Evolutionary conservation across 2,329 filamentous ascomycete species (phyloP), one percentile per base, ranked within the genome.

Genomic region (Penicillium crustosum): DNA sequence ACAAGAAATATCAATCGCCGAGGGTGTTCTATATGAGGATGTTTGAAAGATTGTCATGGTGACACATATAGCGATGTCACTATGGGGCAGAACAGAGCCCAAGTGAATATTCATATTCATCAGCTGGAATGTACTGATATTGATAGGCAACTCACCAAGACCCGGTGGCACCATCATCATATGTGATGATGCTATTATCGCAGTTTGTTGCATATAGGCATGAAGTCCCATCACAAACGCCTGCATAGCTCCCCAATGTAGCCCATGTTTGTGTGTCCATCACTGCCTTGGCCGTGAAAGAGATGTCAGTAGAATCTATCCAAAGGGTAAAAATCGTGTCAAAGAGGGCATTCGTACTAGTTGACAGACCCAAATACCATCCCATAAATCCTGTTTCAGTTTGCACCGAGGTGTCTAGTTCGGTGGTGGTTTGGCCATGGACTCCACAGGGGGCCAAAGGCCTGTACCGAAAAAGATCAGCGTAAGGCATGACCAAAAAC

Each of bases 1-100:
- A 27, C 51, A 53, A 17, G 47, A 53, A 6, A 53, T 53, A 21
- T 53, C 39, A 12, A 31, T 45, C 3, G 50, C 50, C 15, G 50
- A 36, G 17, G 35, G 35, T 36, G 17, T 27, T 13, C 15, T 41
- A 31, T 36, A 53, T 21, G 50, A 41, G 12, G 21, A 21, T 6
- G 31, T n/a, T 44, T 53, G 6, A 21, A 29, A 45, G 9, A 53
- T 53, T 7, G 50, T 45, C 50, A 53, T 53, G 4, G 41, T 53
- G 17, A 29, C 27, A n/a, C 50, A 53, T 43, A 8, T 17, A 36
- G 17, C 35, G 21, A 17, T 44, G 38, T 19, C 38, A 41, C 38
- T 41, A 21, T 41, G 4, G 38, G 4, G 6, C 6, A 13, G n/a
- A 41, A 41, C n/a, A 23, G 1, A 19, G 10, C 6, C 10, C 12